Conservation (phyloP, 805 yeast species). For the Candida hungchunana region DNA sequence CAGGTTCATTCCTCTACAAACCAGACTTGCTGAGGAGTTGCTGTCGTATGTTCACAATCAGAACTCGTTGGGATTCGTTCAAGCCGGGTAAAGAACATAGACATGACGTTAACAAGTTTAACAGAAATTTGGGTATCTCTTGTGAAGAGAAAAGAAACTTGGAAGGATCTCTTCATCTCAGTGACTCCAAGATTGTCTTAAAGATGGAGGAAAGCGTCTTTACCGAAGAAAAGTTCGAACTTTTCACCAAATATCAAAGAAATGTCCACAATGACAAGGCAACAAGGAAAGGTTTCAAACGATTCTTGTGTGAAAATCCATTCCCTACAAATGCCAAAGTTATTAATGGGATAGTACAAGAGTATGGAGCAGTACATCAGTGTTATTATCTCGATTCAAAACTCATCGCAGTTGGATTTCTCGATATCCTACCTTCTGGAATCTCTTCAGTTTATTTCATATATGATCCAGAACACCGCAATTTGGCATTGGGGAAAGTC, state of each 20-base stretch:
- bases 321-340: slow-evolving; percentile 33
- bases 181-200: no score
- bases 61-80: slow-evolving; percentile 49
- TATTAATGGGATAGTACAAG: slow-evolving; percentile 13
- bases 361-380: slow-evolving; percentile 70
- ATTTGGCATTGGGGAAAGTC: slow-evolving; percentile 69
- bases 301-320: slow-evolving; percentile 70
- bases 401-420: slow-evolving; percentile 69
- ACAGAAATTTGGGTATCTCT: slow-evolving; percentile 12
- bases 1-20: slow-evolving; percentile 64
- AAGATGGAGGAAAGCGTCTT: slow-evolving; percentile 48
- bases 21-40: slow-evolving; percentile 71
- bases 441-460: slow-evolving; percentile 83
- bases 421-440: slow-evolving; percentile 72
- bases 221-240: slow-evolving; percentile 53
- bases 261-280: slow-evolving; percentile 64
- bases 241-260: slow-evolving; percentile 69
- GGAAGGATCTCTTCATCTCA: no score
- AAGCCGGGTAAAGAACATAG: slow-evolving; percentile 62
- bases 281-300: slow-evolving; percentile 43
- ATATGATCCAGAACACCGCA: slow-evolving; percentile 78
- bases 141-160: no score
- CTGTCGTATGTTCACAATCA: slow-evolving; percentile 74
- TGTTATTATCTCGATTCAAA: slow-evolving; percentile 62
- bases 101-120: slow-evolving; percentile 59